Base-by-base conservation (phyloP, 306 rosid genomes). In the Ormosia emarginata region DNA sequence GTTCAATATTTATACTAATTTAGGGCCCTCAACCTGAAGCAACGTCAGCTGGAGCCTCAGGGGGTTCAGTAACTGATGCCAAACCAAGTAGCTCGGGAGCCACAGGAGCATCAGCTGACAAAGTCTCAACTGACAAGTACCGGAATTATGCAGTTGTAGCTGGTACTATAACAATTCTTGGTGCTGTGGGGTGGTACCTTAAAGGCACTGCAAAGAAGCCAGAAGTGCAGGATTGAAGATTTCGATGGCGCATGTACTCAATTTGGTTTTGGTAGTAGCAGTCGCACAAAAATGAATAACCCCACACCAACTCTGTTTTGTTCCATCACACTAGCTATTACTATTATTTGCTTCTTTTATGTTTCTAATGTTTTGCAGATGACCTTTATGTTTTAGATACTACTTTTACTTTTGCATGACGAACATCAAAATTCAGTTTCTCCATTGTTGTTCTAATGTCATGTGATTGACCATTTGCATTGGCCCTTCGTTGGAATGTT, bases 111-210 rank as follows among this genome's bases (percentile, higher is more conserved):
- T 89, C 97, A 8, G 71, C 90, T 7, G 82, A 83, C 61, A 93
- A 87, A 50, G 92, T 93, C 62, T 93, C 97, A n/a, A 88, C 85
- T 53, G 98, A 95, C 88, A 93, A 90, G 85, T 34, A 90, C 83
- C 82, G 99, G 72, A 95, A 95, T 71, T 95, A 95, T 81, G 97
- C 94, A 29, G 98, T 95, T 75, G 75, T 92, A 13, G 95, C 97
- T 4, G 98, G 99, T 43, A 88, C 94, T 7, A 33, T 90, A 29
- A 95, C 95, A 9, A 14, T 71, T 73, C 29, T 84, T 5, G 93
- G 87, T 11, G 93, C 97, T 82, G 13, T 92, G 66, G 98, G 97
- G 11, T 93, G 98, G 99, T 95, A 95, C 84, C 85, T 89, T 59
- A 95, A 90, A 78, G 92, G 92, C 59, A 88, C 89, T 67, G 90